Conservation (phyloP, 768 basidiomycete species). For the Tulasnella sp. region DNA sequence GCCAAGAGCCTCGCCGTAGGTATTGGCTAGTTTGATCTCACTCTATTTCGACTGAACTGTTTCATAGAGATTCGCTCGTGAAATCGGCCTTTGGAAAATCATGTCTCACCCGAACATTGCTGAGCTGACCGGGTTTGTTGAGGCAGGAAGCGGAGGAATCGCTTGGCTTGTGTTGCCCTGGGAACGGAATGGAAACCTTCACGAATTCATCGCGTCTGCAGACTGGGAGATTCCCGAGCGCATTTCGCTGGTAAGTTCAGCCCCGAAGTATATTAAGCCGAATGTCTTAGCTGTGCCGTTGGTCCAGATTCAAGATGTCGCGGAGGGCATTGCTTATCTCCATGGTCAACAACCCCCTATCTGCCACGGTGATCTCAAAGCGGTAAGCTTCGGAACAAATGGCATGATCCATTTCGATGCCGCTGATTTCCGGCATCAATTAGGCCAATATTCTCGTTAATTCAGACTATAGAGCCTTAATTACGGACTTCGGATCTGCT, state of each 20-base stretch:
- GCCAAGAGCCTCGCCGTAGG: background rate
- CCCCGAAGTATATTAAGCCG: background rate
- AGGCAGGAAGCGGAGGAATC: background rate
- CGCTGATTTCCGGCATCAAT: background rate
- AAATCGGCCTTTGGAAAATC: background rate
- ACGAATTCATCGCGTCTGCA: background rate
- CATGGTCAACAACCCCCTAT: background rate
- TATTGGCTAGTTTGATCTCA: background rate
- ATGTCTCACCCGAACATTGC: background rate
- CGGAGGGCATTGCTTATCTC: background rate
- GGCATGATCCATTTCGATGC: background rate
- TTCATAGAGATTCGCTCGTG: background rate
- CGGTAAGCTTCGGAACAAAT: background rate
- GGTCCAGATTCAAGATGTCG: background rate
- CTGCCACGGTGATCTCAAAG: background rate
- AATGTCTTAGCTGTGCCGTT: background rate
- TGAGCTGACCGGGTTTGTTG: background rate
- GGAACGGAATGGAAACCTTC: background rate
- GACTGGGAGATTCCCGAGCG: background rate
- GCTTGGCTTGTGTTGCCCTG: background rate
- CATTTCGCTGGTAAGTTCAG: background rate
- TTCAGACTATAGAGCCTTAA: background rate
- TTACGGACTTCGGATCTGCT: background rate
- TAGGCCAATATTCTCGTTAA: background rate
- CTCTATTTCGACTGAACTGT: background rate